phyloP scores from a whole-genome alignment of 2,329 filamentous ascomycete species.

The Zasmidium citrigriseum region DNA sequence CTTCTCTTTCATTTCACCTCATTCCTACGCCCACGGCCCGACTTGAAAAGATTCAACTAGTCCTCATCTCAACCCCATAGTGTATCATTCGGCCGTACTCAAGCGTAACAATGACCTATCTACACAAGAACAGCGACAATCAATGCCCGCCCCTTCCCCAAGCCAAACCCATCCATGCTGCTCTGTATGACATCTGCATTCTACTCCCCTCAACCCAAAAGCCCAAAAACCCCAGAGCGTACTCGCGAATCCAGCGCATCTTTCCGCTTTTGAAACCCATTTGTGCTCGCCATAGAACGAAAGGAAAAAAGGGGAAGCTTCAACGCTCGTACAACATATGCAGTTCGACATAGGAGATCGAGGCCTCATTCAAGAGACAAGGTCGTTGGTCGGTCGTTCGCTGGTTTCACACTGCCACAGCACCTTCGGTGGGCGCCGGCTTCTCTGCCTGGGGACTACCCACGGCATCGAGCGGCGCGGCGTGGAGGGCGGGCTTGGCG shows the following conservation, averaged over 20 bases:
- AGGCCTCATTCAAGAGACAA: not conserved
- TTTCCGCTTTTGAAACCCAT: constrained; percentile 1
- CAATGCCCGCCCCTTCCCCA: constrained; percentile 4
- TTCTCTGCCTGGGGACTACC: constrained; percentile 12
- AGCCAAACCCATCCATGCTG: constrained; percentile 6
- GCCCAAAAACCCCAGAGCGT: not conserved
- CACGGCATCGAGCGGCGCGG: constrained; percentile 73
- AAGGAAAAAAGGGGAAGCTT: not conserved
- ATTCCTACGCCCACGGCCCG: too few relatives aligned
- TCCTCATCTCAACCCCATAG: too few relatives aligned
- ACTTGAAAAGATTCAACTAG: too few relatives aligned
- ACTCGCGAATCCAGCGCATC: constrained; percentile 12
- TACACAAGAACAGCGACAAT: constrained; percentile 8
- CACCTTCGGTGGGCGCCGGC: not conserved
- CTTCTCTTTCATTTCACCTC: too few relatives aligned
- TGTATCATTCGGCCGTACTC: constrained; percentile 10
- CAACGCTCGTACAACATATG: too few relatives aligned
- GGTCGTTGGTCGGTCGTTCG: too few relatives aligned
- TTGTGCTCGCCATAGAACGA: not conserved
- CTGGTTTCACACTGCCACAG: constrained; percentile 8
- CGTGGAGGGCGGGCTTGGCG: constrained; percentile 80
- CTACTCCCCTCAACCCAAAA: not conserved
- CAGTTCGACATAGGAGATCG: not conserved
- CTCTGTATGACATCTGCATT: constrained; percentile 9
- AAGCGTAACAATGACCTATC: constrained; percentile 2